Base-by-base conservation (phyloP, 2,329 filamentous ascomycete species). In the Aspergillus uvarum region DNA sequence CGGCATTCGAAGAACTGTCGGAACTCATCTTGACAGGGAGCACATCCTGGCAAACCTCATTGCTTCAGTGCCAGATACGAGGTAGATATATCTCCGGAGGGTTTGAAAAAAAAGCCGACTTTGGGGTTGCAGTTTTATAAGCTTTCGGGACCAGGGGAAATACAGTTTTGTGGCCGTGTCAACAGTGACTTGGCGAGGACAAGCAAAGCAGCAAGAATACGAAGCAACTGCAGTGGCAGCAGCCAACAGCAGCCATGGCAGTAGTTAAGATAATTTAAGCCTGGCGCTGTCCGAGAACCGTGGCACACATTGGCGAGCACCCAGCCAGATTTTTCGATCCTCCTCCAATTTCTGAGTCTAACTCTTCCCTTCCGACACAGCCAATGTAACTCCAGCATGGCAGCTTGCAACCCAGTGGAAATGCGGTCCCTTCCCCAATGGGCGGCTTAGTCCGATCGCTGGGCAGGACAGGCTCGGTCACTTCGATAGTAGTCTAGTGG, bases 1-100 rank as follows among this genome's bases (percentile, higher is more conserved):
- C 70, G 16, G 56, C 50, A 60, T 66, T 53, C 11, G 56, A 32
- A 22, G 38, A 47, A 32, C 21, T 32, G 44, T 6, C 47, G 42
- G 53, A 55, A 48, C 53, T 31, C 53, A 55, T 55, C 42, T 32
- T 31, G 53, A 47, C 44, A 22, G 26, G 29, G 16, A 47, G 26
- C 53, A 55, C 47, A 14, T 19, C 26, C 14, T 16, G 26, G 29
- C 42, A 31, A 26, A 47, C 47, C 22, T 49, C 47, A 57, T 49
- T 21, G 35, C 21, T 44, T 16, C 38, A 26, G 22, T 51, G 22
- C 38, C 49, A 59, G 24, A 38, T 51, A 49, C 42, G 32, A 32
- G 38, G 38, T 19, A 44, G 38, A 44, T 44, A 54, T 47, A 19
- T 16, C 22, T 14, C 32, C 11, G 12, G 11, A 35, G 32, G 32